Percentiles rank a stretch among this genome's conserved stretches.
These are phyloP conservation scores for Ramularia endophylla DNA, from an alignment of 2,329 filamentous ascomycete species.

Conservation along the genomic window DNA sequence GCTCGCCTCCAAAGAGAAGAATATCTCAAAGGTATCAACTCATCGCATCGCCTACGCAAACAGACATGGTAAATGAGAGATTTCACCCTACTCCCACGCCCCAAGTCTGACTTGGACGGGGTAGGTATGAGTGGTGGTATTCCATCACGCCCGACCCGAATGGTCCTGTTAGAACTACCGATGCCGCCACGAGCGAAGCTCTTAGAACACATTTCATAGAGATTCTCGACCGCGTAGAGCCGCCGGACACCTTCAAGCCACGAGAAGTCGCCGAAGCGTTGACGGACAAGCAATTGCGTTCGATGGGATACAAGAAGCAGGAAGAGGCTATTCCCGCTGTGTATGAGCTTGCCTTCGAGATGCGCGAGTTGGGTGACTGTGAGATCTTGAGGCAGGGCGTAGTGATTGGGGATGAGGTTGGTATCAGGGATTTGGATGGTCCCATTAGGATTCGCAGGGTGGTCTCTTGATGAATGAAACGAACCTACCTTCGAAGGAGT, in stretches of 20 bases:
- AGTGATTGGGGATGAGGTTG: slow-evolving; percentile 31
- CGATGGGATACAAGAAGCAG: slow-evolving; percentile 36
- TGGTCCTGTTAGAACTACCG: slow-evolving; percentile 16
- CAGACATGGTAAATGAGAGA: no score
- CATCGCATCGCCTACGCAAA: slow-evolving; percentile 13
- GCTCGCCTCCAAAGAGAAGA: slow-evolving; percentile 20
- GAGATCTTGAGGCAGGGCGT: slow-evolving; percentile 45
- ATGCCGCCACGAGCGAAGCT: slow-evolving; percentile 23
- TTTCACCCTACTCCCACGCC: no score
- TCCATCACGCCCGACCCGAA: slow-evolving; percentile 1
- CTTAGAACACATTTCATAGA: slow-evolving; percentile 22
- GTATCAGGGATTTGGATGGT: slow-evolving; percentile 38
- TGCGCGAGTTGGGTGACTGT: slow-evolving; percentile 40
- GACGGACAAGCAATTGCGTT: slow-evolving; percentile 34
- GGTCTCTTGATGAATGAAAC: slow-evolving; percentile 8
- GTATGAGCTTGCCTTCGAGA: slow-evolving; percentile 41
- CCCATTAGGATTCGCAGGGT: slow-evolving; percentile 38
- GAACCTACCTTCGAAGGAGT: no score
- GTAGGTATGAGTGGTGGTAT: slow-evolving; percentile 19
- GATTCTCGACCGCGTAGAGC: slow-evolving; percentile 27
- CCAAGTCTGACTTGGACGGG: no score
- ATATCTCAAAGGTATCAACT: slow-evolving; percentile 12
- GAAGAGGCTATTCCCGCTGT: slow-evolving; percentile 41
- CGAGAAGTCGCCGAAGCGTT: slow-evolving; percentile 44
- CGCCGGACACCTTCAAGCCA: slow-evolving; percentile 47